Evolutionary conservation across 2,329 filamentous ascomycete species (phyloP), one percentile per base, ranked within the genome.

Genomic region (Penicillium sp.): DNA sequence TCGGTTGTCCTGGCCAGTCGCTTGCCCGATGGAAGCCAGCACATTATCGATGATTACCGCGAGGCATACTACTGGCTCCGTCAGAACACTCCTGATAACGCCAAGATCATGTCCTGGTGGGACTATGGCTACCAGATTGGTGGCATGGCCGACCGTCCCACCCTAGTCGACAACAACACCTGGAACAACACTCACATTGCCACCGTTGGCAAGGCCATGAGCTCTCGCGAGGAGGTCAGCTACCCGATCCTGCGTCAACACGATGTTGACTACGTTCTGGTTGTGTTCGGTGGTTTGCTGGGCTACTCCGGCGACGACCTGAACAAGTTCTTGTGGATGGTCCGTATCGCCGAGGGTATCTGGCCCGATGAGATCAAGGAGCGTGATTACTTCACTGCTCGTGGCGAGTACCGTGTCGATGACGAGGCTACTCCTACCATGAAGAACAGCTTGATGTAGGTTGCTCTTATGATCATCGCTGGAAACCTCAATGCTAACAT

Each of bases 171-270:
- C 82, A 99, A 99, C 83, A 99, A 99, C 81, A 99, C 95, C 2
- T 99, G 95, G 95, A 99, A 99, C 83, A 99, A 99, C 81, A 99
- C 95, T 8, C 95, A 99, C 76, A 99, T 99, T 78, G 95, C 95
- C 53, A 99, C 95, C 14, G 95, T 99, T 57, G 95, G 95, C 71
- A 99, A 99, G 81, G 95, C 95, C 43, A 98, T 99, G 95, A 95
- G 90, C 79, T 97, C 93, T 8, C 84, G 91, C 46, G 95, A 99
- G 77, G 96, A 99, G 77, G 93, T 98, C 77, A 96, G 92, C 80
- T 99, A 99, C 77, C 92, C 92, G 3, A 99, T 99, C 73, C 93
- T 99, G 86, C 90, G 93, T 65, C 92, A 98, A 77, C 95, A 99
- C 72, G 95, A 99, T 78, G 95, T 99, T 3, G 93, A 99, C 78